phyloP scores from a whole-genome alignment of 2,329 filamentous ascomycete species.

The Nothophaeocryptopus gaeumannii region DNA sequence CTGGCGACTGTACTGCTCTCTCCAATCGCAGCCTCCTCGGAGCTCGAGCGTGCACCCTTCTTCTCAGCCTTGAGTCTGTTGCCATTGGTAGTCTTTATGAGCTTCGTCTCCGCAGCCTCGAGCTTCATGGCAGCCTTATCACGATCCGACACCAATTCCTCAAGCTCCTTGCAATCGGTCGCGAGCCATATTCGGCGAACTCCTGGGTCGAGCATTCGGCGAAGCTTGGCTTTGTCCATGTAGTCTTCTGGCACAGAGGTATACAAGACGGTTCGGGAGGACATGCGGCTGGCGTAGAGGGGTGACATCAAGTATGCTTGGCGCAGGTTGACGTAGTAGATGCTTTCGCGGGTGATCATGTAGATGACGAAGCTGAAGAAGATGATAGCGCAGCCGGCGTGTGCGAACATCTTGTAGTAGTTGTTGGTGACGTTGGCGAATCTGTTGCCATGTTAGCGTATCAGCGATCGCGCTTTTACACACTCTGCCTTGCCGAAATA shows the following conservation, averaged over 20 bases:
- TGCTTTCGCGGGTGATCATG: conserved; percentile 79
- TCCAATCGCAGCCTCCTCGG: conserved; percentile 47
- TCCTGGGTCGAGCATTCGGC: conserved; percentile 74
- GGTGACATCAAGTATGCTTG: conserved; percentile 89
- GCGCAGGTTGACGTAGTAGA: conserved; percentile 88
- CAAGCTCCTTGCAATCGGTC: conserved; percentile 71
- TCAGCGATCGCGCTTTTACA: too few relatives aligned
- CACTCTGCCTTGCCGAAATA: too few relatives aligned
- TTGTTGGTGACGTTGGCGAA: conserved; percentile 57
- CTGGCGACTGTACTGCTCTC: conserved; percentile 70
- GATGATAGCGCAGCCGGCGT: conserved; percentile 74
- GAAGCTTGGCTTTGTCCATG: conserved; percentile 71
- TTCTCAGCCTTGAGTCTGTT: conserved; percentile 66
- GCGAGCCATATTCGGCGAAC: conserved; percentile 84
- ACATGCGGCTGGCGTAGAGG: conserved; percentile 78
- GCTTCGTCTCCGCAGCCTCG: conserved; percentile 80
- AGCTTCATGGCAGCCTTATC: conserved; percentile 77
- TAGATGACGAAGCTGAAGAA: conserved; percentile 87
- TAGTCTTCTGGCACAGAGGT: conserved; percentile 78
- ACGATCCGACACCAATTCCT: conserved; percentile 76
- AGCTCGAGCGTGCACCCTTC: conserved; percentile 47
- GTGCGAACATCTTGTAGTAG: conserved; percentile 72
- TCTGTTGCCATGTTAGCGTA: too few relatives aligned
- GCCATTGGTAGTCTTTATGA: conserved; percentile 76
- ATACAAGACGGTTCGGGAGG: conserved; percentile 86